Evolutionary conservation across 495 filamentous ascomycete genomes (phyloP).

Genomic region (Penicillium pulvis): DNA sequence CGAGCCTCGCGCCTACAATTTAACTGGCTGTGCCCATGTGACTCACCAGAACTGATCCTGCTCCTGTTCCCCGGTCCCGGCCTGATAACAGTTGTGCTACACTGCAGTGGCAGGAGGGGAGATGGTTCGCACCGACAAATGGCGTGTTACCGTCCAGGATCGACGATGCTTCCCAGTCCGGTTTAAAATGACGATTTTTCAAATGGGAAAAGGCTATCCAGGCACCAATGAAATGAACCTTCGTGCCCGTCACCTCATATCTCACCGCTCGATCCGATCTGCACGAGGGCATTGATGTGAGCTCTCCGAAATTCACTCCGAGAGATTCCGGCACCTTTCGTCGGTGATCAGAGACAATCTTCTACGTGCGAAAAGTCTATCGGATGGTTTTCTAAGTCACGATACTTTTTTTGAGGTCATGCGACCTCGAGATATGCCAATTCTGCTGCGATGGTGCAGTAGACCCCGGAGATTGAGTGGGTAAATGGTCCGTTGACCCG

Average conservation of each 20-base stretch:
- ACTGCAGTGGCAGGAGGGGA: conserved; percentile 5
- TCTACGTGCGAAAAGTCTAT: neutral
- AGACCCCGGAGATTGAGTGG: neutral
- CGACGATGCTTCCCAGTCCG: conserved; percentile 5
- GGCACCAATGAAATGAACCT: neutral
- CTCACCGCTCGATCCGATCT: conserved; percentile 1
- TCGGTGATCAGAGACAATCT: neutral
- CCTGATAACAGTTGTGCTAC: conserved; percentile 11
- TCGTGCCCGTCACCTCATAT: neutral
- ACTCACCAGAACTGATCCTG: neutral
- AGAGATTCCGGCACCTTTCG: conserved; percentile 3
- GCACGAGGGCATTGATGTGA: conserved; percentile 1
- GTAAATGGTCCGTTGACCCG: neutral
- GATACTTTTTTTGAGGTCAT: conserved; percentile 1
- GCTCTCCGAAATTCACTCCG: neutral
- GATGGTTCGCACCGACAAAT: conserved; percentile 14
- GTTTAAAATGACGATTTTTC: conserved; percentile 11
- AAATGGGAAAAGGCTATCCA: neutral
- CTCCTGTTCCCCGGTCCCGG: conserved; percentile 1
- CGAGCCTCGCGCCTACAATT: neutral
- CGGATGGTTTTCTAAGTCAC: neutral
- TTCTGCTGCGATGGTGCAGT: neutral
- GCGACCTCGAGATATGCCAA: neutral
- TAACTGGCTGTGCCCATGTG: conserved; percentile 6
- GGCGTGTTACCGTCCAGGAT: conserved; percentile 11